These are phyloP conservation scores for Macrolepiota dolichaula DNA, from an alignment of 768 basidiomycete species.

Conservation along the genomic window DNA sequence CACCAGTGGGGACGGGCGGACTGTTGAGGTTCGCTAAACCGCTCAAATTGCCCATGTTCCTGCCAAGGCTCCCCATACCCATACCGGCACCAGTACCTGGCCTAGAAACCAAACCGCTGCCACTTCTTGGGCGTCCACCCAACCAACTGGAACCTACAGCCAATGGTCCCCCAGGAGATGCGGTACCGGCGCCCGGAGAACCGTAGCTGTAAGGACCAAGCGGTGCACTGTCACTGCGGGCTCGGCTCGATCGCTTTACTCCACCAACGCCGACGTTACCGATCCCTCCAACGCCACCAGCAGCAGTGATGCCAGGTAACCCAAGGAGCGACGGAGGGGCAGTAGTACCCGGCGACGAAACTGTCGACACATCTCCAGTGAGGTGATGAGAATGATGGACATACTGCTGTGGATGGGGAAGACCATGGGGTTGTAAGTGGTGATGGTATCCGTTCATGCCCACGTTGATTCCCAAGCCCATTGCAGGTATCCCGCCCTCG, in stretches of 20 bases:
- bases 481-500: conserved; percentile 24
- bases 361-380: conserved; percentile 5
- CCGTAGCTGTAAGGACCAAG: conserved; percentile 43
- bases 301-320: not conserved
- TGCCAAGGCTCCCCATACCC: conserved; percentile 12
- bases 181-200: conserved; percentile 9
- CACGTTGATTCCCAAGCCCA: conserved; percentile 21
- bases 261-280: conserved; percentile 17
- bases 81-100: conserved; percentile 4
- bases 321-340: conserved; percentile 8
- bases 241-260: conserved; percentile 45
- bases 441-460: conserved; percentile 14
- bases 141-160: conserved; percentile 22
- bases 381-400: conserved; percentile 7
- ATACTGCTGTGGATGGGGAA: conserved; percentile 4
- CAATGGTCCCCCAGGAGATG: conserved; percentile 20
- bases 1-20: not conserved
- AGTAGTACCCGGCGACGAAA: conserved; percentile 9
- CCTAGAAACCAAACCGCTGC: conserved; percentile 36
- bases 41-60: conserved; percentile 9
- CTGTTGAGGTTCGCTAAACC: not conserved
- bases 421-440: conserved; percentile 5
- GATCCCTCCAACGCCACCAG: conserved; percentile 1
- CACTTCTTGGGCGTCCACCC: conserved; percentile 46
- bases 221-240: conserved; percentile 65